Base-by-base conservation (phyloP, 306 rosid species). In the Vigna reflexopilosa region DNA sequence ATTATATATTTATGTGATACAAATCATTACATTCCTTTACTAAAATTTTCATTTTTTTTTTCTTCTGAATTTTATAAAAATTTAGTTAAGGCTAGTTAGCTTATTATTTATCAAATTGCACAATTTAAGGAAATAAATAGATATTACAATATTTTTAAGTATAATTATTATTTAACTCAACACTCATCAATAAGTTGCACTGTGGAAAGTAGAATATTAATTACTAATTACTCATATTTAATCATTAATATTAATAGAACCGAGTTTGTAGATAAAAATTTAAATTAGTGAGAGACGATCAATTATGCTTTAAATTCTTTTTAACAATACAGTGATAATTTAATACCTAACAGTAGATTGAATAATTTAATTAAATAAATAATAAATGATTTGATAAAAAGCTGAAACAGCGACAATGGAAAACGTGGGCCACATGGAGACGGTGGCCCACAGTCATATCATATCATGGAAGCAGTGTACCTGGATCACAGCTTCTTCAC, bases 371-470 rank as follows among this genome's bases (percentile, higher is more conserved):
- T 70, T 50, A 12, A 32, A 6, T 72, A 1, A 19, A 13, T 47
- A 22, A 24, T 77, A 44, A 28, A 26, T 40, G 12, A 26, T 67
- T 52, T 30, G 68, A 51, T 52, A 2, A 55, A 72, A 72, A 72
- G 66, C 24, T 17, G 13, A 40, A 68, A 73, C 20, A 11, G 49
- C 1, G 15, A 11, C 22, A 17, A 30, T 10, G 7, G 7, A 45
- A 64, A 80, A 73, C 75, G 19, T 17, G 66, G 54, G 84, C 84
- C 86, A 76, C 78, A 20, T 78, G 81, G 64, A 16, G 20, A 38
- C 14, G 22, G 13, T 49, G 81, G 50, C 76, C 84, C 87, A 83
- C 72, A 14, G 24, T 64, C 52, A 36, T 15, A 50, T 34, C 64
- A 63, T 20, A 76, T 36, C 54, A 20, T 34, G 64, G 72, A 42